Base-by-base conservation (phyloP, 768 basidiomycete genomes). In the Grammothele lineata region DNA sequence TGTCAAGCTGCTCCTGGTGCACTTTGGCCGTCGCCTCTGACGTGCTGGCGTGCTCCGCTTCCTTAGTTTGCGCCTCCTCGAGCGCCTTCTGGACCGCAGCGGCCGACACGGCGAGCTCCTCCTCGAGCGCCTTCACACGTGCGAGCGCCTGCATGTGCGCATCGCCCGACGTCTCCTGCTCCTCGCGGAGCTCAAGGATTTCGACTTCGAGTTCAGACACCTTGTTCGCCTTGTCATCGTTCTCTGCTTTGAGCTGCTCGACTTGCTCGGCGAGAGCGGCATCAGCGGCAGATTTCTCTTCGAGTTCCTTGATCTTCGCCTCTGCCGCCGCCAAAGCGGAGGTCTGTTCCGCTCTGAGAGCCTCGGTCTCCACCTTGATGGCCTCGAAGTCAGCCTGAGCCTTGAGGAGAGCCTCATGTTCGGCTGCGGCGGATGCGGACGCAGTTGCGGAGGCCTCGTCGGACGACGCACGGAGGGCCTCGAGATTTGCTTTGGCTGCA, bases 191-290 rank as follows among this genome's bases (percentile, higher is more conserved):
- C 66, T 92, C 89, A 47, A 91, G 64, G 34, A 90, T 74, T 61
- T 92, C 87, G 40, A 92, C 68, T 67, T 92, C 90, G 21, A 90
- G 70, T 57, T 92, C 89, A 0, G 86, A 87, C 4, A 91, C 69
- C 64, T 82, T 88, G 58, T 68, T 71, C 8, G 81, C 76, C 34
- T 69, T 80, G 48, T 89, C 87, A 57, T 85, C 86, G 57, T 80
- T 83, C 64, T 87, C 84, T 11, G 61, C 62, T 61, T 77, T 80
- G 50, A 89, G 69, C 25, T 66, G 67, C 4, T 61, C 63, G 11
- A 88, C 50, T 57, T 84, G 77, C 2, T 69, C 54, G 42, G 72
- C 66, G 18, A 87, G 70, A 6, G 62, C 57, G 19, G 72, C 70
- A 1, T 61, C 63, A 38, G 69, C 68, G 4, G 72, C 65, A 11